A percentile compares a stretch with the other conserved stretches of the same genome.
phyloP scores from a whole-genome alignment of 2,329 filamentous ascomycete genomes.

The Diplodia mutila region DNA sequence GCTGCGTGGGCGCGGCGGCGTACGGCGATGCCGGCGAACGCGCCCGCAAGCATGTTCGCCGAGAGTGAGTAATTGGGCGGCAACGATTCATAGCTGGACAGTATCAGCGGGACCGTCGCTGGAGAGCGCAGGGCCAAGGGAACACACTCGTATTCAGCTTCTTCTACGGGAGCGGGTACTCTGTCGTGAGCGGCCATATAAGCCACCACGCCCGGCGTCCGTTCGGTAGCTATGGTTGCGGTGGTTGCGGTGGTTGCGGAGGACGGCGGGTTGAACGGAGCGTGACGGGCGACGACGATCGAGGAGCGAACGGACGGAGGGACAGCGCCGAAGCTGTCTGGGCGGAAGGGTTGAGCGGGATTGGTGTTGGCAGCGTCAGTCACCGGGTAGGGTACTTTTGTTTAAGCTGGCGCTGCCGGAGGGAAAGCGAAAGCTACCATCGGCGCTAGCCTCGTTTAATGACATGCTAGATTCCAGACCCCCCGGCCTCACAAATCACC shows the following conservation, averaged over 20 bases:
- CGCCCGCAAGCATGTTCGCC: constrained; percentile 94
- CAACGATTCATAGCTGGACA: constrained; percentile 79
- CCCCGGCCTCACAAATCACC: constrained; percentile 20
- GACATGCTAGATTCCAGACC: constrained; percentile 20
- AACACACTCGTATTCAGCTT: constrained; percentile 47
- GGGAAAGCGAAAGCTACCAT: constrained; percentile 22
- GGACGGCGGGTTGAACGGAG: constrained; percentile 5
- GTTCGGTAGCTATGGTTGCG: constrained; percentile 38
- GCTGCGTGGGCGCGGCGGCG: constrained; percentile 38
- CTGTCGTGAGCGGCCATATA: constrained; percentile 48
- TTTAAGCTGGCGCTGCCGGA: constrained; percentile 23
- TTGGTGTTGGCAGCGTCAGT: constrained; percentile 8
- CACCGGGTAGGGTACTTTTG: constrained; percentile 12
- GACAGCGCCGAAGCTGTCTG: background rate
- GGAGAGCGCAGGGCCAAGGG: constrained; percentile 24
- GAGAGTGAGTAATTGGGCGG: constrained; percentile 91
- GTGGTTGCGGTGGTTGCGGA: constrained; percentile 20
- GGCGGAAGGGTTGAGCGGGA: background rate
- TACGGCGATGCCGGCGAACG: constrained; percentile 95
- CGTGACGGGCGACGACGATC: background rate
- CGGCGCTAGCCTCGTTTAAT: constrained; percentile 23
- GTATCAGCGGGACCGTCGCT: constrained; percentile 32
- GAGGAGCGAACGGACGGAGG: constrained; percentile 24
- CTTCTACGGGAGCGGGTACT: constrained; percentile 39
- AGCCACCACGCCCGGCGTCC: constrained; percentile 40